Evolutionary conservation across 352 stramenopile genomes (phyloP).

Genomic region (Phytophthora hybrid): DNA sequence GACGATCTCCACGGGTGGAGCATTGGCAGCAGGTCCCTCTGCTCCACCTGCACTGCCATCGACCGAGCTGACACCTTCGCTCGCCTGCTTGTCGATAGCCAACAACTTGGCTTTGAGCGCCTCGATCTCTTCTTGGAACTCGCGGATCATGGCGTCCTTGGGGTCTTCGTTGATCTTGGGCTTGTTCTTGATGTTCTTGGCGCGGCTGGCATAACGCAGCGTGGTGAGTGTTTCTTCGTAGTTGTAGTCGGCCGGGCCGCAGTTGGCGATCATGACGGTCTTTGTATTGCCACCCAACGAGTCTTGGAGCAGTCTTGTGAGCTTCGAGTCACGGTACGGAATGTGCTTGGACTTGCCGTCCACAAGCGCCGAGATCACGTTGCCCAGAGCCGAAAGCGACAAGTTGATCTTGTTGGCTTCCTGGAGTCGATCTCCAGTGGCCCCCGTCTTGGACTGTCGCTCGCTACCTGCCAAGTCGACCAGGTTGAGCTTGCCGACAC

Average conservation of each 20-base stretch:
- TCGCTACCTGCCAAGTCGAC: slow-evolving; percentile 85
- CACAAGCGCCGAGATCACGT: slow-evolving; percentile 89
- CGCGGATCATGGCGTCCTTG: slow-evolving; percentile 97
- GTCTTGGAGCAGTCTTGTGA: slow-evolving; percentile 97
- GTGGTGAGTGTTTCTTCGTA: slow-evolving; percentile 96
- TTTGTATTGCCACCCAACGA: slow-evolving; percentile 98
- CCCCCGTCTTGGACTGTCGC: slow-evolving; percentile 78
- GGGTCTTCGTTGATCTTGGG: slow-evolving; percentile 99
- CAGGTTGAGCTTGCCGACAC: slow-evolving; percentile 97
- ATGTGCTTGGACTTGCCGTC: slow-evolving; percentile 88
- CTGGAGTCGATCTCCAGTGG: slow-evolving; percentile 73
- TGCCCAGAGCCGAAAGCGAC: slow-evolving; percentile 83
- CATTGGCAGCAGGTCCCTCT: background rate
- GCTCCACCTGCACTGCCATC: slow-evolving; percentile 10
- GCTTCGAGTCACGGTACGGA: slow-evolving; percentile 95
- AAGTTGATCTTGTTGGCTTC: slow-evolving; percentile 89
- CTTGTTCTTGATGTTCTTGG: slow-evolving; percentile 99
- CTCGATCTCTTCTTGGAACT: slow-evolving; percentile 98
- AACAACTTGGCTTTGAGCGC: slow-evolving; percentile 89
- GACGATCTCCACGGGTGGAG: slow-evolving; percentile 46
- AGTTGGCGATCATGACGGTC: slow-evolving; percentile 99
- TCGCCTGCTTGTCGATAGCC: slow-evolving; percentile 63
- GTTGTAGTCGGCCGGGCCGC: slow-evolving; percentile 97
- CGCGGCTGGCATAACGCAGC: slow-evolving; percentile 96
- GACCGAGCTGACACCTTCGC: slow-evolving; percentile 21